These are phyloP conservation scores for Solanum habrochaites DNA, from an alignment of 257 asterid species.

Conservation along the genomic window DNA sequence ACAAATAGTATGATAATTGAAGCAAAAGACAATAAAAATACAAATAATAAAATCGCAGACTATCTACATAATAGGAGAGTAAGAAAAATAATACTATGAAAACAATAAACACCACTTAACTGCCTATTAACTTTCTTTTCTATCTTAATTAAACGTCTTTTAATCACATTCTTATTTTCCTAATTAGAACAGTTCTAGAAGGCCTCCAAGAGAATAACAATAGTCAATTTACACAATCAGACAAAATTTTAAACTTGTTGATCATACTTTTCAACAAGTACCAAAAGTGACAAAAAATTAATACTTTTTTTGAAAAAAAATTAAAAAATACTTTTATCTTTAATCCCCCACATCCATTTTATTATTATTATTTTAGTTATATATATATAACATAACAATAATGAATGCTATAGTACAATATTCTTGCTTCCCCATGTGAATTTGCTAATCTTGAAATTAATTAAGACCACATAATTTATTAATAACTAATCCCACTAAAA, in stretches of 20 bases:
- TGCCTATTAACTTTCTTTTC: neutral
- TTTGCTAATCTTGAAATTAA: neutral
- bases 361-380: neutral
- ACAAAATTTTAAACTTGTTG: slow-evolving; percentile 2
- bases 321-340: neutral
- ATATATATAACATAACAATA: neutral
- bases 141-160: neutral
- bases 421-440: neutral
- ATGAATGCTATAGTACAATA: neutral
- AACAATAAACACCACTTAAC: too few relatives aligned
- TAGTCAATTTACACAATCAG: neutral
- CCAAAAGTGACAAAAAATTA: neutral
- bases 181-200: neutral
- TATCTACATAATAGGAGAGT: neutral
- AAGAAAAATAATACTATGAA: too few relatives aligned
- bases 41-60: too few relatives aligned
- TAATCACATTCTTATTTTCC: neutral
- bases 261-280: neutral
- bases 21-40: too few relatives aligned
- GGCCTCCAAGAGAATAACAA: neutral
- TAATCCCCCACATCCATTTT: neutral
- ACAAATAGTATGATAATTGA: neutral
- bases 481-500: neutral
- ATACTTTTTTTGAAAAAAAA: too few relatives aligned
- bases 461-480: neutral